Evolutionary conservation across 2,329 filamentous ascomycete genomes (phyloP).

Genomic region (Graphiopsis chlorocephala): DNA sequence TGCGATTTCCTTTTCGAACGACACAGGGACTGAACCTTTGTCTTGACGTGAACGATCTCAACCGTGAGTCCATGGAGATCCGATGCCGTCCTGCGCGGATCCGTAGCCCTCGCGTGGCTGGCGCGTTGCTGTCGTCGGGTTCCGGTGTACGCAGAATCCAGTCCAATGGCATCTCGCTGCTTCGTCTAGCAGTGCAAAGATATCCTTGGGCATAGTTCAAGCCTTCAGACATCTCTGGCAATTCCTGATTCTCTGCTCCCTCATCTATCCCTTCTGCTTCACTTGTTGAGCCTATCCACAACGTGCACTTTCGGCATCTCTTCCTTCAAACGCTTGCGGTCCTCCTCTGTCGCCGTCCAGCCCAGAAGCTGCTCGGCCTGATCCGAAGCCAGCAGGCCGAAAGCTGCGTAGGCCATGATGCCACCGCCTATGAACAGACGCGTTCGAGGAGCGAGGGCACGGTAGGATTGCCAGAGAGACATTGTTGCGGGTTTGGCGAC

Average conservation of each 20-base stretch:
- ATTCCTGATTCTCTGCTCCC: not conserved
- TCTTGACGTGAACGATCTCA: not conserved
- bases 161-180: not conserved
- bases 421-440: conserved; percentile 70
- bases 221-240: not conserved
- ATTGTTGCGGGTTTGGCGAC: conserved; percentile 8
- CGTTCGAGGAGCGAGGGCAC: conserved; percentile 66
- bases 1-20: not conserved
- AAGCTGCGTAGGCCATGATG: conserved; percentile 71
- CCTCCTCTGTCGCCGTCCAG: conserved; percentile 68
- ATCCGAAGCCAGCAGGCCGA: conserved; percentile 72
- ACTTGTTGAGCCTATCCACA: conserved; percentile 48
- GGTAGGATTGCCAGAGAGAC: conserved; percentile 53
- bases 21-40: not conserved
- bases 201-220: not conserved
- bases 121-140: not conserved
- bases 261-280: not conserved
- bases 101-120: not conserved
- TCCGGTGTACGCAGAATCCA: not conserved
- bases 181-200: not conserved
- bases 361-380: conserved; percentile 70
- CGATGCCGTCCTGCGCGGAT: not conserved
- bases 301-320: conserved; percentile 61
- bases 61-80: not conserved
- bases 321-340: conserved; percentile 64